Evolutionary conservation across 2,329 filamentous ascomycete genomes (phyloP).

Genomic region (Exophiala lecanii-corni): DNA sequence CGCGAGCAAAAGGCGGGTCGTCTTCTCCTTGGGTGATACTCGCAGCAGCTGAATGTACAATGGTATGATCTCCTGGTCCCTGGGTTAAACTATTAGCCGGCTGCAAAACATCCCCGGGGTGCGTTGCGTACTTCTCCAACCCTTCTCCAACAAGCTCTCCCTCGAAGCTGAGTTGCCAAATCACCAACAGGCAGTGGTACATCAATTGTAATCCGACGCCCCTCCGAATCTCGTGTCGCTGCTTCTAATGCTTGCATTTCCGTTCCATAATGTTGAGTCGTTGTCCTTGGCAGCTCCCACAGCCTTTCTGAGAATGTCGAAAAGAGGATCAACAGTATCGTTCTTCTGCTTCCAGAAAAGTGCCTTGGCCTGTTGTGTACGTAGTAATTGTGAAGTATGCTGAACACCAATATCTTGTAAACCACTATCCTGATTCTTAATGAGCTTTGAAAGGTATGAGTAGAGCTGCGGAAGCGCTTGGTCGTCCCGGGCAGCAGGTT

Average conservation of each 20-base stretch:
- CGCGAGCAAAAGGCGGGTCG: conserved; percentile 81
- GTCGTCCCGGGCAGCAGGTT: conserved; percentile 57
- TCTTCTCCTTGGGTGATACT: conserved; percentile 96
- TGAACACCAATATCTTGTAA: conserved; percentile 94
- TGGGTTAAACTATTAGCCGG: conserved; percentile 37
- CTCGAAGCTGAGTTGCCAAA: conserved; percentile 98
- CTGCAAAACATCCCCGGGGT: background rate
- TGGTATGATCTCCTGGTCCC: conserved; percentile 86
- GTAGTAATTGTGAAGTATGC: conserved; percentile 79
- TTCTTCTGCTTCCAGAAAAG: conserved; percentile 88
- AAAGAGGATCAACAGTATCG: conserved; percentile 75
- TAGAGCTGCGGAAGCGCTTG: conserved; percentile 77
- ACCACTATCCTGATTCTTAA: conserved; percentile 79
- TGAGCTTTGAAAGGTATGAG: conserved; percentile 76
- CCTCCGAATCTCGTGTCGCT: conserved; percentile 62
- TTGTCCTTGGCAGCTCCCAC: conserved; percentile 69
- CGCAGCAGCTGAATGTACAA: conserved; percentile 90
- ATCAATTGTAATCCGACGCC: conserved; percentile 88
- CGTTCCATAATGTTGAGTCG: conserved; percentile 55
- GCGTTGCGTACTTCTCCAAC: conserved; percentile 67
- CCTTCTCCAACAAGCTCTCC: conserved; percentile 65
- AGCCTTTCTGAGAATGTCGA: conserved; percentile 72
- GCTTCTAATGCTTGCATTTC: conserved; percentile 53
- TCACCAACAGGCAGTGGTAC: conserved; percentile 85
- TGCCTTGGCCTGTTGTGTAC: conserved; percentile 66